Conservation (phyloP, 805 yeast species). For the Alloascoidea hylecoeti region DNA sequence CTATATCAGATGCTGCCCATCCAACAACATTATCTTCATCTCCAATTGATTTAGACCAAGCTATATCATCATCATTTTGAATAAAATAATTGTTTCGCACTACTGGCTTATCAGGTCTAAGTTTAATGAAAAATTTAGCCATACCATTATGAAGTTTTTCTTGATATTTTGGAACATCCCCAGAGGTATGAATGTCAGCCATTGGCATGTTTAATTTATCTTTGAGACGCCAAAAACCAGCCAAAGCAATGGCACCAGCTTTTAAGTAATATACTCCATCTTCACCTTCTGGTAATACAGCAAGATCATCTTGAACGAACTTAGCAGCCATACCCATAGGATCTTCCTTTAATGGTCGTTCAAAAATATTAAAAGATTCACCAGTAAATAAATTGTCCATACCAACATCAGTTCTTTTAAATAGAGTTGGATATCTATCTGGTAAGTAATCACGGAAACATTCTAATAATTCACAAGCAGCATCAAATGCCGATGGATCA, state of each 20-base stretch:
- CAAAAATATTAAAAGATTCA: slow-evolving; percentile 25
- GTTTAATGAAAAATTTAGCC: slow-evolving; percentile 49
- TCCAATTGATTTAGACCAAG: slow-evolving; percentile 56
- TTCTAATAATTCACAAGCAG: slow-evolving; percentile 39
- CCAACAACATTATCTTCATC: slow-evolving; percentile 40
- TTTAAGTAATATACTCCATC: slow-evolving; percentile 42
- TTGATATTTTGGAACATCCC: slow-evolving; percentile 54
- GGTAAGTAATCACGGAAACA: slow-evolving; percentile 42
- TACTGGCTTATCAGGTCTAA: slow-evolving; percentile 47
- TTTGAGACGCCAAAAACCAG: slow-evolving; percentile 57
- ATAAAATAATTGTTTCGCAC: slow-evolving; percentile 53
- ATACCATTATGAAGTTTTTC: slow-evolving; percentile 44
- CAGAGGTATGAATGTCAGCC: slow-evolving; percentile 44
- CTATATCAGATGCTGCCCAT: slow-evolving; percentile 43
- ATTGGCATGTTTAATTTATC: slow-evolving; percentile 46
- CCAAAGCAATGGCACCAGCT: slow-evolving; percentile 49
- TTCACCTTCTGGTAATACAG: slow-evolving; percentile 46
- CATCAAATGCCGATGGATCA: slow-evolving; percentile 32
- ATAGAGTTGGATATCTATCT: slow-evolving; percentile 40
- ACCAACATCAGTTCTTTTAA: slow-evolving; percentile 29
- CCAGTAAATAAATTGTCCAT: slow-evolving; percentile 37
- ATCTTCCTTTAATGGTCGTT: slow-evolving; percentile 27
- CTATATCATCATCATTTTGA: slow-evolving; percentile 47
- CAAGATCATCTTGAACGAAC: slow-evolving; percentile 53
- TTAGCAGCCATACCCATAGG: slow-evolving; percentile 46